Base-by-base conservation (phyloP, 352 stramenopile species). In the Globisporangium middletonii region DNA sequence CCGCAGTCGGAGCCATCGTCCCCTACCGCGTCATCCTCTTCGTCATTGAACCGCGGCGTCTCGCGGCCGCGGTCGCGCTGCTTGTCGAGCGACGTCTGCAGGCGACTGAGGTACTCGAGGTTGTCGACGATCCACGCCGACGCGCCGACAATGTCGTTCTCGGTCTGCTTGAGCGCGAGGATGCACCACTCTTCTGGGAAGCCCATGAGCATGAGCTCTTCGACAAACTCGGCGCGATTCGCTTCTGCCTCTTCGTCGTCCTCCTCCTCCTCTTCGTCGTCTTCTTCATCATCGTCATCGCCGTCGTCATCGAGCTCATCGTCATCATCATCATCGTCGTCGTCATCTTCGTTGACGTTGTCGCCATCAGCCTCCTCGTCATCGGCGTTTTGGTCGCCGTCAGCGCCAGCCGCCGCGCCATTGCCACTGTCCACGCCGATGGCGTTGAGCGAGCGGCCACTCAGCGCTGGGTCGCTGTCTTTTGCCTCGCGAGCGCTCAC, bases 101-200 rank as follows among this genome's bases (percentile, higher is more conserved):
- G 37, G 26, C 89, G 77, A 44, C 82, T 96, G 30, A 97, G 69
- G 56, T 96, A 95, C 50, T 97, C 90, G 2, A 97, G 62, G 55
- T 97, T 96, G 53, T 97, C 91, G 1, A 97, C 90, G 51, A 97
- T 97, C 91, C 91, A 97, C 3, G 89, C 86, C 0, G 86, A 97
- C 0, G 91, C 91, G 46, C 72, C 72, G 1, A 97, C 79, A 42
- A 97, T 93, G 50, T 97, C 87, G 54, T 96, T 96, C 50, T 89
- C 79, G 0, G 89, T 97, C 49, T 97, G 85, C 26, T 96, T 94
- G 30, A 97, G 60, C 1, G 90, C 91, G 44, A 97, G 53, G 0
- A 94, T 64, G 35, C 91, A 97, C 91, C 91, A 97, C 56, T 97
- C 88, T 58, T 97, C 81, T 0, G 90, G 89, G 46, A 97, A 97